Percentiles rank a stretch among this genome's conserved stretches.
Evolutionary conservation across 768 basidiomycete species (phyloP).

Genomic region (Naematelia encephala): DNA sequence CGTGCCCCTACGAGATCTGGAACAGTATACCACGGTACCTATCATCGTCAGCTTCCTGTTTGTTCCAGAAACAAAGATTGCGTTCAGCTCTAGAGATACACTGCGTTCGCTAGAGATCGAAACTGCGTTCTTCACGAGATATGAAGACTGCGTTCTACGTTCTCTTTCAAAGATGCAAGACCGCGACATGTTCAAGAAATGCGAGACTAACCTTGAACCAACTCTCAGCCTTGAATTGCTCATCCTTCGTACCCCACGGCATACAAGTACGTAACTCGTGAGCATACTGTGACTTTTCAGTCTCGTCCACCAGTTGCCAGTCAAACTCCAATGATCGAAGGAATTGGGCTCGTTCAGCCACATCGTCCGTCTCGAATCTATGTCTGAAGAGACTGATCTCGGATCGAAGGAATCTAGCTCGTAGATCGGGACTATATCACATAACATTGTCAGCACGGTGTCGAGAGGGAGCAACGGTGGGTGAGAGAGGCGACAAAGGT

Average conservation of each 20-base stretch:
- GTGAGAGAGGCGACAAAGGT: no score
- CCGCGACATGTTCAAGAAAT: neutral
- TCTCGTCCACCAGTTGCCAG: constrained; percentile 57
- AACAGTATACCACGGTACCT: constrained; percentile 97
- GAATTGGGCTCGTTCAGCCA: constrained; percentile 63
- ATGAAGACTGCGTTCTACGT: no score
- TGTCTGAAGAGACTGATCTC: constrained; percentile 79
- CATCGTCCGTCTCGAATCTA: constrained; percentile 67
- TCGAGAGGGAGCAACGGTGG: no score
- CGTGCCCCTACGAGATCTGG: constrained; percentile 84
- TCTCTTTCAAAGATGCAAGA: no score
- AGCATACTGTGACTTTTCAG: constrained; percentile 58
- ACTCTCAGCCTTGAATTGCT: constrained; percentile 57
- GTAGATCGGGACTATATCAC: constrained; percentile 72
- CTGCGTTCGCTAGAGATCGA: no score
- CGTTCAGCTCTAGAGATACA: no score
- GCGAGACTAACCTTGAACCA: constrained; percentile 71
- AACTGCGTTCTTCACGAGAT: no score
- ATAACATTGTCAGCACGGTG: no score
- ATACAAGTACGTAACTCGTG: constrained; percentile 58
- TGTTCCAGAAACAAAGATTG: no score
- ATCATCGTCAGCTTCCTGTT: neutral
- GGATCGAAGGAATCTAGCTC: constrained; percentile 81
- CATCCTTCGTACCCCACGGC: constrained; percentile 50
- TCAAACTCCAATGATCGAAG: constrained; percentile 55